Conservation (phyloP, 1,284 basidiomycete genomes). For the Sutorius eximius region DNA sequence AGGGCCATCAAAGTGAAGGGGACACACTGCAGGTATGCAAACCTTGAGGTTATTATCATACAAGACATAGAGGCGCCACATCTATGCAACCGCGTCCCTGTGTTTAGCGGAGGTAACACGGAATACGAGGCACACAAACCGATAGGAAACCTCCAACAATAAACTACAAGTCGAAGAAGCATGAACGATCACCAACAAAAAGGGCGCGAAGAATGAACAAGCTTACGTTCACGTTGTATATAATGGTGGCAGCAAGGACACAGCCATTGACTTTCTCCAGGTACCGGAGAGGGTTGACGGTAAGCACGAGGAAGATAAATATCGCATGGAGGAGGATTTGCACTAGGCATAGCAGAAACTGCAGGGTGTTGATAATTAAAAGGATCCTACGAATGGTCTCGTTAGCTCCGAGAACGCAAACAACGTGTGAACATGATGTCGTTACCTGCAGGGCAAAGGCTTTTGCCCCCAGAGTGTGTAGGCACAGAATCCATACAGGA, state of each 20-base stretch:
- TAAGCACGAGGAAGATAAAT: slow-evolving; percentile 10
- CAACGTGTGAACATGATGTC: neutral
- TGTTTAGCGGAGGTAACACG: neutral
- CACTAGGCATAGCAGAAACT: slow-evolving; percentile 20
- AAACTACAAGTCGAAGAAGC: slow-evolving; percentile 11
- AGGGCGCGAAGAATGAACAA: neutral
- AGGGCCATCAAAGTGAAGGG: neutral
- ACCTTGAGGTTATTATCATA: slow-evolving; percentile 10
- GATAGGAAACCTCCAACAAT: slow-evolving; percentile 16
- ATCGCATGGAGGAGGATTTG: slow-evolving; percentile 9
- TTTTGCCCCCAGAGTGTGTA: slow-evolving; percentile 16
- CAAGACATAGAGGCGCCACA: slow-evolving; percentile 27
- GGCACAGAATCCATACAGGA: slow-evolving; percentile 23
- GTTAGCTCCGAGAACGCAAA: neutral
- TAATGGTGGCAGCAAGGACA: neutral
- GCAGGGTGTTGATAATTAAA: slow-evolving; percentile 9
- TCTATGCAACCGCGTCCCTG: slow-evolving; percentile 1
- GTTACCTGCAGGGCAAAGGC: slow-evolving; percentile 16
- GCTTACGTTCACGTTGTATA: slow-evolving; percentile 18
- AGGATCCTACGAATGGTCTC: slow-evolving; percentile 3
- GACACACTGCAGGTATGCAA: slow-evolving; percentile 23
- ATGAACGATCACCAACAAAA: neutral
- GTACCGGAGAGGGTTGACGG: neutral
- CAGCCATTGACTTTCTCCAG: neutral
- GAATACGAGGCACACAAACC: slow-evolving; percentile 7